Conservation (phyloP, 2,329 filamentous ascomycete species). For the Teratosphaeria zuluensis region DNA sequence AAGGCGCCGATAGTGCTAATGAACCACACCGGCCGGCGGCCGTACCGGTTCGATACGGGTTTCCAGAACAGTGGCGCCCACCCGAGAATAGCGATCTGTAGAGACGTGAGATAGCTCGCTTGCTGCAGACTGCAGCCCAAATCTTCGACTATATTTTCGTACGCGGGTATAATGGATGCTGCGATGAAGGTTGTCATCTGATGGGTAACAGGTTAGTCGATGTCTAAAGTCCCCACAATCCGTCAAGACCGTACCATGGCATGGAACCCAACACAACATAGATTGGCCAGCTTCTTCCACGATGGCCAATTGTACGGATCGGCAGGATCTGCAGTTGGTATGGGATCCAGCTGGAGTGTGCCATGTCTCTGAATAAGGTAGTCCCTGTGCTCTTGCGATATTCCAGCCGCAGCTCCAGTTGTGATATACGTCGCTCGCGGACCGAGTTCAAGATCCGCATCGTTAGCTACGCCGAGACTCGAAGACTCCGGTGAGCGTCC, state of each 20-base stretch:
- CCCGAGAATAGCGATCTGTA: constrained; percentile 47
- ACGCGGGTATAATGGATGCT: constrained; percentile 46
- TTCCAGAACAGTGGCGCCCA: constrained; percentile 48
- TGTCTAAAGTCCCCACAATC: constrained; percentile 25
- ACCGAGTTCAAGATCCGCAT: constrained; percentile 13
- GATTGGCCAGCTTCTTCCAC: constrained; percentile 33
- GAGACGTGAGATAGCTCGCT: constrained; percentile 45
- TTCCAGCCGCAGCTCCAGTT: constrained; percentile 19
- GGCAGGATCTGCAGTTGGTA: constrained; percentile 40
- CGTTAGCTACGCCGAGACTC: neutral
- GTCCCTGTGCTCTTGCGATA: constrained; percentile 37
- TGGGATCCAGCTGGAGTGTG: constrained; percentile 44
- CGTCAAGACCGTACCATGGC: constrained; percentile 24
- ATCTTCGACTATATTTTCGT: constrained; percentile 43
- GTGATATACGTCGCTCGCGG: constrained; percentile 18
- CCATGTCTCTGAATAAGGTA: constrained; percentile 46
- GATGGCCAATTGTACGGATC: constrained; percentile 49
- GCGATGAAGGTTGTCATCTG: constrained; percentile 47
- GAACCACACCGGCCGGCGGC: constrained; percentile 46
- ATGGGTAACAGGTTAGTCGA: constrained; percentile 28
- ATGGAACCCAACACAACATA: neutral
- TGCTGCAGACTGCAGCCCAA: constrained; percentile 39
- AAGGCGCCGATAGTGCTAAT: constrained; percentile 40
- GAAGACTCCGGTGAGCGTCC: neutral
- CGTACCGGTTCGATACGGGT: constrained; percentile 45